Evolutionary conservation across 768 basidiomycete genomes (phyloP).

Genomic region (Lentinus tigrinus): DNA sequence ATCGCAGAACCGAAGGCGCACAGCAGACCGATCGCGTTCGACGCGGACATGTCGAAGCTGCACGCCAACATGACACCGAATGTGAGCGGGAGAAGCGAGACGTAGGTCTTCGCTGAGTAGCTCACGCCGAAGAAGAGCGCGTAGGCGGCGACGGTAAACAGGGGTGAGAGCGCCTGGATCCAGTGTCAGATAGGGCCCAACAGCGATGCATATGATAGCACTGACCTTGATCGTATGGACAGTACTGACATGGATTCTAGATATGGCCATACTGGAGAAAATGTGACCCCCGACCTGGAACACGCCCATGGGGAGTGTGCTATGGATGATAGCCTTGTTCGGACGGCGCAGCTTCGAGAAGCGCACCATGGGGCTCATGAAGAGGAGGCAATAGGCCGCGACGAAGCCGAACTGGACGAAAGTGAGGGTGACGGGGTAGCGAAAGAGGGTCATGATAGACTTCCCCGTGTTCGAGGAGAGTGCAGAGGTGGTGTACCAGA

Average conservation of each 20-base stretch:
- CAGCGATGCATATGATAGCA: not conserved
- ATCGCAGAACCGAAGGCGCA: constrained; percentile 97
- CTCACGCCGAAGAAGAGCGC: constrained; percentile 90
- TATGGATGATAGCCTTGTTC: constrained; percentile 67
- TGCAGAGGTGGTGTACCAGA: constrained; percentile 95
- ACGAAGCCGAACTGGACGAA: constrained; percentile 98
- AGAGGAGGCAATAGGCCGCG: constrained; percentile 78
- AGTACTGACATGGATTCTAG: constrained; percentile 93
- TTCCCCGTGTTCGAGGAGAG: constrained; percentile 97
- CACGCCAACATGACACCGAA: constrained; percentile 97
- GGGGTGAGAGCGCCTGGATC: constrained; percentile 85
- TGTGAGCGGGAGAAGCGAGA: constrained; percentile 92
- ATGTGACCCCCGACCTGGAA: constrained; percentile 99
- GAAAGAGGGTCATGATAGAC: constrained; percentile 87
- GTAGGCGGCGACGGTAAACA: constrained; percentile 97
- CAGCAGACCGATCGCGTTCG: constrained; percentile 82
- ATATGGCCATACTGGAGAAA: constrained; percentile 96
- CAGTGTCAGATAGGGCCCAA: not conserved
- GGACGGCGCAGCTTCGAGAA: constrained; percentile 72
- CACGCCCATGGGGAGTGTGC: constrained; percentile 91
- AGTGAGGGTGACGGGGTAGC: constrained; percentile 94
- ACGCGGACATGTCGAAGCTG: constrained; percentile 88
- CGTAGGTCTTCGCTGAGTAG: constrained; percentile 88
- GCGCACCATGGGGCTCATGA: constrained; percentile 72
- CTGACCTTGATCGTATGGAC: constrained; percentile 98